Evolutionary conservation across 257 asterid species (phyloP), one percentile per base, ranked within the genome.

Genomic region (Catharanthus roseus): DNA sequence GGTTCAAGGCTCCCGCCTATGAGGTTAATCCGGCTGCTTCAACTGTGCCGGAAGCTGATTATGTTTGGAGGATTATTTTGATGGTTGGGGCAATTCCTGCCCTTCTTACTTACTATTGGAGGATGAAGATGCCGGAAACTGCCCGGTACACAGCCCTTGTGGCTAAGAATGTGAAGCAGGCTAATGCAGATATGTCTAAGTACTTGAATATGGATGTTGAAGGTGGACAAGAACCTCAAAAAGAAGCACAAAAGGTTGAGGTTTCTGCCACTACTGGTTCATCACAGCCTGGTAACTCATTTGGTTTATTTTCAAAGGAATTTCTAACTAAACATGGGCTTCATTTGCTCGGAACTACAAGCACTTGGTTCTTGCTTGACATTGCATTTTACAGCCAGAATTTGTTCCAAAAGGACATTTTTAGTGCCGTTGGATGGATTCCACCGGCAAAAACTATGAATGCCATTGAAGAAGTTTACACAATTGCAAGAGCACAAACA

Each of bases 81-180:
- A 83, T 83, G 85, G 78, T 45, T 24, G 87, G 87, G 0, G 82
- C 87, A 1, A 6, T 83, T 1, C 87, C 87, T 0, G 87, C 85
- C 6, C 11, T 78, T 13, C 78, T 83, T 13, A 83, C 87, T 1
- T 83, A 75, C 81, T 83, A 80, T 69, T 83, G 77, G 78, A 47
- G 87, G 62, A 67, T 83, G 75, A 80, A 83, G 78, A 83, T 83
- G 87, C 87, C 87, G 1, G 87, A 83, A 54, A 83, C 88, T 4
- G 88, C 88, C 23, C 75, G 88, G 2, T 84, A 81, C 82, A 84
- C 88, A 0, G 88, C 88, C 44, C 80, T 84, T 6, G 86, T 84
- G 31, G 88, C 84, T 0, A 77, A 79, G 44, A 73, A 84, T 65
- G 73, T 79, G 6, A 76, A 80, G 23, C 73, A 77, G 56, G 87